phyloP scores from a whole-genome alignment of 768 basidiomycete species.

The Dioszegia aurantiaca region DNA sequence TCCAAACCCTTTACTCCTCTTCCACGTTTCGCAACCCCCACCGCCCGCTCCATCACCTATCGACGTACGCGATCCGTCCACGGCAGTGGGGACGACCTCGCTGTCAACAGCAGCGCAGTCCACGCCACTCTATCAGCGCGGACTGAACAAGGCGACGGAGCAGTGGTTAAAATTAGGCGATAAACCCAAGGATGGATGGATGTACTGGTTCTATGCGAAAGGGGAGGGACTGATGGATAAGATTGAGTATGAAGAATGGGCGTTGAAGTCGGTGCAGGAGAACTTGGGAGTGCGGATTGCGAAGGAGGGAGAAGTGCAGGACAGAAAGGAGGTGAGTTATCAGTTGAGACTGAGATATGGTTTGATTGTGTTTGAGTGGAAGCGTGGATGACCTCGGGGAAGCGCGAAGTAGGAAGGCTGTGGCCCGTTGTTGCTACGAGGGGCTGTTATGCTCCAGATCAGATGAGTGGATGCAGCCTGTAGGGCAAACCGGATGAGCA shows the following conservation, averaged over 20 bases:
- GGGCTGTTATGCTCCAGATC: too few relatives aligned
- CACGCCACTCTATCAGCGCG: constrained; percentile 16
- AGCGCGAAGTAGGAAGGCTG: too few relatives aligned
- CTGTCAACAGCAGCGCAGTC: background rate
- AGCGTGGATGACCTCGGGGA: too few relatives aligned
- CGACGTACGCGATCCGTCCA: background rate
- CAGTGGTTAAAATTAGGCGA: constrained; percentile 46
- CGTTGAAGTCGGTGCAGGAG: constrained; percentile 48
- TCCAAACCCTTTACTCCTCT: constrained; percentile 26
- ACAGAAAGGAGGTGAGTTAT: constrained; percentile 41
- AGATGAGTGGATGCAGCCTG: too few relatives aligned
- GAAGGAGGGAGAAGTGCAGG: constrained; percentile 26
- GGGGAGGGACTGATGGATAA: constrained; percentile 53
- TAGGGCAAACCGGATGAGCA: too few relatives aligned
- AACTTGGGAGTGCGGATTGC: constrained; percentile 39
- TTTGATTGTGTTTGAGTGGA: too few relatives aligned
- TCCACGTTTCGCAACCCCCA: constrained; percentile 34
- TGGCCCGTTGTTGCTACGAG: too few relatives aligned
- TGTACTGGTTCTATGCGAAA: constrained; percentile 43
- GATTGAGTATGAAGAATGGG: constrained; percentile 54
- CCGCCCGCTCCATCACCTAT: constrained; percentile 8
- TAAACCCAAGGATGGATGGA: constrained; percentile 40
- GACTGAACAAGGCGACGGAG: constrained; percentile 36
- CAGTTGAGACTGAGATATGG: too few relatives aligned
- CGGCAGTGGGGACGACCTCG: background rate